A percentile compares a stretch with the other conserved stretches of the same genome.
phyloP scores from a whole-genome alignment of 2,329 filamentous ascomycete species.

The Curvularia spicifera region DNA sequence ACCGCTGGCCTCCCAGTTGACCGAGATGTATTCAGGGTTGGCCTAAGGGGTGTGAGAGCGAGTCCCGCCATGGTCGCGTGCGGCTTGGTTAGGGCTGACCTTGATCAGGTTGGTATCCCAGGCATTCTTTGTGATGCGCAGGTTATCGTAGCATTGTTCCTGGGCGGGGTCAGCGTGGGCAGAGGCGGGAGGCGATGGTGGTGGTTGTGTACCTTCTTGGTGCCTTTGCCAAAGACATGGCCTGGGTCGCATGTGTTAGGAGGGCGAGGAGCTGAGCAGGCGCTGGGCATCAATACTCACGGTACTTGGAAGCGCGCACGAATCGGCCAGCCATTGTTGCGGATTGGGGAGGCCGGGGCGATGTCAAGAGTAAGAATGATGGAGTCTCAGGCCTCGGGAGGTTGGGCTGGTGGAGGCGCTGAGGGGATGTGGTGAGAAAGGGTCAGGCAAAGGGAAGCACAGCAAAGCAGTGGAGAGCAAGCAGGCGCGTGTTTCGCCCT shows the following conservation, averaged over 20 bases:
- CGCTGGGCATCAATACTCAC: constrained; percentile 52
- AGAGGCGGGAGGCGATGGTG: background rate
- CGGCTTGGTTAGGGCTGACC: constrained; percentile 60
- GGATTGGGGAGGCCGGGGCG: constrained; percentile 9
- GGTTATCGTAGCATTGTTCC: constrained; percentile 98
- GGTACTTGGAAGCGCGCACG: constrained; percentile 76
- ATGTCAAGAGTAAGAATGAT: constrained; percentile 17
- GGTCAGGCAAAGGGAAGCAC: background rate
- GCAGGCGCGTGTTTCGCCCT: constrained; percentile 19
- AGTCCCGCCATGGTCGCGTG: constrained; percentile 38
- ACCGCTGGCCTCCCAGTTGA: constrained; percentile 98
- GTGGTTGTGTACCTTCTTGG: constrained; percentile 69
- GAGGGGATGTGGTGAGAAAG: constrained; percentile 14
- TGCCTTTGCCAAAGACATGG: constrained; percentile 96
- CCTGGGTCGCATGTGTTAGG: constrained; percentile 61
- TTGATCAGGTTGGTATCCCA: constrained; percentile 99
- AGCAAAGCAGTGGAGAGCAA: constrained; percentile 17
- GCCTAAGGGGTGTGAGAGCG: constrained; percentile 62
- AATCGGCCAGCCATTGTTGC: constrained; percentile 71
- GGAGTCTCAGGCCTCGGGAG: constrained; percentile 16
- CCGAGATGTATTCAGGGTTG: constrained; percentile 93
- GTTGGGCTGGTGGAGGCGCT: constrained; percentile 15
- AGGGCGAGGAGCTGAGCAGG: constrained; percentile 33
- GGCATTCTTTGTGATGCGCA: constrained; percentile 96
- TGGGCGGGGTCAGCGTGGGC: constrained; percentile 39